Evolutionary conservation across 371 early-diverging fungal species (phyloP), one percentile per base, ranked within the genome.

Genomic region (Capillidium heterosporum): DNA sequence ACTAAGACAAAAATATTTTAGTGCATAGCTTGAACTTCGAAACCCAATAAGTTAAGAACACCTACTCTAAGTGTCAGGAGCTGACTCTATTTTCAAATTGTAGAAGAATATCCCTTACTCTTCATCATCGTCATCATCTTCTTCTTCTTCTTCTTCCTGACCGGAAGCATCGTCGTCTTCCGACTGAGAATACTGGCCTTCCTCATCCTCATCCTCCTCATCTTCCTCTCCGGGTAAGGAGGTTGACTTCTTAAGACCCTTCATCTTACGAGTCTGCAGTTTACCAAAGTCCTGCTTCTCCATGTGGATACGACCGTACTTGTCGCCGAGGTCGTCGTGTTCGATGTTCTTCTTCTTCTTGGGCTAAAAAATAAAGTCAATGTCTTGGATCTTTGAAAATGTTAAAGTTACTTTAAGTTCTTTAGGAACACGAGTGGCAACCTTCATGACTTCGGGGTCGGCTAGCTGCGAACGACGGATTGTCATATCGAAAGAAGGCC

Each of bases 241-340:
- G 10, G 21, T 27, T 3, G 26, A 27, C n/a, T 49, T 43, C 74
- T 91, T 92, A 64, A 97, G 71, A 59, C 90, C 98, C 82, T 94
- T 93, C 89, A 97, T 91, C 81, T 97, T 97, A 64, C 98, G 76
- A 0, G 93, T 92, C 68, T 97, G 96, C 61, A 96, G 72, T 77
- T 87, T 84, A 60, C 71, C 60, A 51, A 97, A 72, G 52, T 94
- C 84, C 69, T 96, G 97, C 62, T 80, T 77, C 57, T 85, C 85
- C 74, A 96, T 70, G 71, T 95, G 95, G 48, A 97, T 73, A 56
- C 91, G 80, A 21, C 95, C 98, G 49, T 84, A 73, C 66, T 81
- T 84, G 67, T 95, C 91, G 52, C 94, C 95, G 70, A 92, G 74
- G 11, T 78, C 87, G 65, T 92, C 87, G 54, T 71, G 71, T 55